phyloP scores from a whole-genome alignment of 495 filamentous ascomycete species.

The Bacidia gigantensis region DNA sequence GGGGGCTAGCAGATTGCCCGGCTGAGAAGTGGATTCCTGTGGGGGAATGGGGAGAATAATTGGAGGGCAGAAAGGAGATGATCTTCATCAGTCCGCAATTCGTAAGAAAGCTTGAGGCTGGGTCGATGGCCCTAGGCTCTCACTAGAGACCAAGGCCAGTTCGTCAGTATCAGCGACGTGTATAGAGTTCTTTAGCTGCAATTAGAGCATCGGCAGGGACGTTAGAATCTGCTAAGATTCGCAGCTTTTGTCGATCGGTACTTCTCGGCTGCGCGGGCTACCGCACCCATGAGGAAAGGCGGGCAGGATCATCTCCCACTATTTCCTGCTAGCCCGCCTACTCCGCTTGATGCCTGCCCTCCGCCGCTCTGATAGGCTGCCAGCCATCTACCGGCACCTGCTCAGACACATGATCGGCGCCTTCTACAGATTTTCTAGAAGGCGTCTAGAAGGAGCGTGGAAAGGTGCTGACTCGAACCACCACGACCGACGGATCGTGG shows the following conservation, averaged over 20 bases:
- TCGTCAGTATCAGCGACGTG: background rate
- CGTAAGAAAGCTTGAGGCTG: constrained; percentile 3
- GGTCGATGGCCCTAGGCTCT: background rate
- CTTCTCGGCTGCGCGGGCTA: constrained; percentile 1
- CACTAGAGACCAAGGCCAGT: background rate
- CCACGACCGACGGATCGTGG: constrained; percentile 6
- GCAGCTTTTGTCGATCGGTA: constrained; percentile 11
- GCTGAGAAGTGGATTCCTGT: background rate
- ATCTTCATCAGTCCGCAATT: constrained; percentile 1
- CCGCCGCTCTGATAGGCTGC: background rate
- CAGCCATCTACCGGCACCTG: background rate
- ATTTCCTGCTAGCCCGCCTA: background rate
- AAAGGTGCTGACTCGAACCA: background rate
- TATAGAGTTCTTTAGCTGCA: background rate
- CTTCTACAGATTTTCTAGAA: constrained; percentile 12
- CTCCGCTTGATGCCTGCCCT: background rate
- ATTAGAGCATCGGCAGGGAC: background rate
- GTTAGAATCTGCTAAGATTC: background rate
- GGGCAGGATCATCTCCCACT: constrained; percentile 5
- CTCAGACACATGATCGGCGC: constrained; percentile 7
- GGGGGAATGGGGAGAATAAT: too few relatives aligned
- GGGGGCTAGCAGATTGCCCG: background rate
- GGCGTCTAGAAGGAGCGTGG: constrained; percentile 12
- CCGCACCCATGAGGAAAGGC: constrained; percentile 6
- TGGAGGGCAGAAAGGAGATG: too few relatives aligned